Evolutionary conservation across 495 filamentous ascomycete species (phyloP).

Genomic region (Xylaria bambusicola): DNA sequence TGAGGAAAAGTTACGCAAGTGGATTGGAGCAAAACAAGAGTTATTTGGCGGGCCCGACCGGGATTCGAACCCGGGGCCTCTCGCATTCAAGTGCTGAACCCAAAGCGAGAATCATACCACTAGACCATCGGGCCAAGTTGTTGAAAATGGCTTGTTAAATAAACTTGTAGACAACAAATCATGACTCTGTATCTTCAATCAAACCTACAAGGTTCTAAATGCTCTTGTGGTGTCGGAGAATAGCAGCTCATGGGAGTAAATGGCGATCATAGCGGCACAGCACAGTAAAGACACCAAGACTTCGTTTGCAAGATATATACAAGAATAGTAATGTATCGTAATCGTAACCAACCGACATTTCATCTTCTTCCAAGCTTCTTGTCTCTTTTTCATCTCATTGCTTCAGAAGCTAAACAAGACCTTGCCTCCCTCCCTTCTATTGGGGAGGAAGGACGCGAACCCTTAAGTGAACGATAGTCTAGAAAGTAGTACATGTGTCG

Average conservation of each 20-base stretch:
- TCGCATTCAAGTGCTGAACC: constrained; percentile 13
- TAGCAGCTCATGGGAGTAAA: too few relatives aligned
- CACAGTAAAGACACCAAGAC: neutral
- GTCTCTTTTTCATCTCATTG: neutral
- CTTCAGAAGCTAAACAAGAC: neutral
- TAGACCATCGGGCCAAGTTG: constrained; percentile 17
- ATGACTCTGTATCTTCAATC: too few relatives aligned
- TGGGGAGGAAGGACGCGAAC: constrained; percentile 23
- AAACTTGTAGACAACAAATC: neutral
- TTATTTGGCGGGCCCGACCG: constrained; percentile 11
- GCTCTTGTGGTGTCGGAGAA: too few relatives aligned
- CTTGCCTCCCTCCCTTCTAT: neutral
- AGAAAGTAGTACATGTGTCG: constrained; percentile 37
- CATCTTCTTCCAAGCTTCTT: neutral
- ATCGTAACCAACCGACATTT: constrained; percentile 21
- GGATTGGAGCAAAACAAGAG: neutral
- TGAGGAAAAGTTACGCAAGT: too few relatives aligned
- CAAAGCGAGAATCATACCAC: constrained; percentile 24
- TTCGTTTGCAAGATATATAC: constrained; percentile 17
- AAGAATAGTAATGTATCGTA: constrained; percentile 25
- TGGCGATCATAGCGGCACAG: too few relatives aligned
- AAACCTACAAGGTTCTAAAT: too few relatives aligned
- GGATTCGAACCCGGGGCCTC: constrained; percentile 24
- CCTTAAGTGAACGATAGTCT: constrained; percentile 37
- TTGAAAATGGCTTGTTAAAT: neutral